Evolutionary conservation across 345 rosid species (phyloP), one percentile per base, ranked within the genome.

Genomic region (Kandelia obovata): DNA sequence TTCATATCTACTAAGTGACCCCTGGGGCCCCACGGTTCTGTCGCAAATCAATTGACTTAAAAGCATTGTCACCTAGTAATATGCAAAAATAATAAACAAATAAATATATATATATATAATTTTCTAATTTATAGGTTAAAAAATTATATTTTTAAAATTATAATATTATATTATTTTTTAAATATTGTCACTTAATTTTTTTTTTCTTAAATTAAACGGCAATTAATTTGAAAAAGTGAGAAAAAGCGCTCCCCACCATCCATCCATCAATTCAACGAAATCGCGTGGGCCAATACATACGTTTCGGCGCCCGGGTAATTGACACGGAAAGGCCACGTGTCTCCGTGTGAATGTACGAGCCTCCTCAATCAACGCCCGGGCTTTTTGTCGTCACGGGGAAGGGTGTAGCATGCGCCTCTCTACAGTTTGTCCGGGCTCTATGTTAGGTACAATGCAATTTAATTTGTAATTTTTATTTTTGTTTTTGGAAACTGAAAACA

Each of bases 251-350:
- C 78, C 61, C 64, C 47, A 39, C 49, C 15, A 2, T 8, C 5
- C 15, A 13, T 13, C 49, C 49, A 28, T 70, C 69, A 64, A 67
- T 28, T 37, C 46, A 53, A 73, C 71, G 77, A 71, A 82, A 76
- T 79, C 77, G 79, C 76, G 84, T 79, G 83, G 71, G 77, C 47
- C 80, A 47, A 60, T 37, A 32, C 61, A 62, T 53, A 20, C 26
- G 68, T 70, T 78, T 76, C 85, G 80, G 83, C 70, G 77, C 75
- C 75, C 67, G 26, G 53, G 73, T 55, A 30, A 15, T 52, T 65
- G 75, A 53, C 74, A 46, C 61, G 62, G 61, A 23, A 9, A 15
- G 7, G 67, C 58, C 75, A 81, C 80, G 82, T 71, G 79, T 67
- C 56, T 15, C 1, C 4, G 4, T 8, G 52, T 59, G 32, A 43